Evolutionary conservation across 73 alveolate species (phyloP), one percentile per base, ranked within the genome.

Genomic region (Paramecium sonneborni): DNA sequence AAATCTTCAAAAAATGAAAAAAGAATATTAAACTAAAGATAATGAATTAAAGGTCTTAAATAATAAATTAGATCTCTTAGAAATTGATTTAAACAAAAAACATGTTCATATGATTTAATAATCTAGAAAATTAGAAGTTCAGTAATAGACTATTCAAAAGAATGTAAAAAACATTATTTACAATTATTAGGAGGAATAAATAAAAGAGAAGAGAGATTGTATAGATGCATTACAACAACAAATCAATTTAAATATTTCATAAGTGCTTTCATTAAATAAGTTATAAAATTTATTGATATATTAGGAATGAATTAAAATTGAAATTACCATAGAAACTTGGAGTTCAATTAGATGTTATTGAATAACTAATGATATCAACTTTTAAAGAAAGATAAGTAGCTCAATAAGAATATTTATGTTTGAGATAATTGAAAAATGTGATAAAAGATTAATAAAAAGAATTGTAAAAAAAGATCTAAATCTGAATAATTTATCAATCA

Each of bases 361-460:
- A 62, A 26, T 62, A 62, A 9, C 24, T 62, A 11, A 26, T 62
- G 46, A 11, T 62, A 26, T 62, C 84, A 9, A 62, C 84, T 12
- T 32, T 62, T 62, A 62, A 62, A 14, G 84, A 62, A 62, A 62
- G 84, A 62, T 5, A 62, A 62, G 84, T 62, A 26, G 44, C 44
- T 7, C 24, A 62, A 62, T n/a, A 62, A 62, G 84, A 62, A 32
- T 62, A 62, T 12, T 26, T 62, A 62, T 62, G 84, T 32, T 62
- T 62, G 26, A 62, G 84, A 62, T 62, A 62, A 62, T 3, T 62
- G 26, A 26, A 62, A 28, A 62, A 62, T 62, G 84, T 62, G 26
- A 62, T 62, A 11, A 32, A 26, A 12, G 84, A 62, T 28, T 21
- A 62, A 26, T 30, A 62, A 62, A 62, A 62, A 62, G 84, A 62